Evolutionary conservation across 2,329 filamentous ascomycete genomes (phyloP), one percentile per base, ranked within the genome.

Genomic region (Epichloe bromicola): DNA sequence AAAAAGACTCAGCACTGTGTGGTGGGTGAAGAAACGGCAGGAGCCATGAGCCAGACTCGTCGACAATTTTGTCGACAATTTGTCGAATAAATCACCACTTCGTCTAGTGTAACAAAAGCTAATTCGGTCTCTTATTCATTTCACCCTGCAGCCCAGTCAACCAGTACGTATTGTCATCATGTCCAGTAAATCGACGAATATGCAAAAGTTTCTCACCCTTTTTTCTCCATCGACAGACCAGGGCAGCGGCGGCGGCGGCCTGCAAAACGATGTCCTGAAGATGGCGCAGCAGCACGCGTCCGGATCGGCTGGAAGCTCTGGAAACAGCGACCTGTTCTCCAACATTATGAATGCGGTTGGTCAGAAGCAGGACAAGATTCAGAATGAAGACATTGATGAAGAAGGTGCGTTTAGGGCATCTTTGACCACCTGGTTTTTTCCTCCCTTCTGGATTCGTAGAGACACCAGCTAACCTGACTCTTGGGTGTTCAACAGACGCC

Each of bases 311-410:
- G 73, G 74, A 51, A 63, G 61, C 36, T 73, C 70, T 23, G 74
- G 74, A 46, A 68, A 70, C 59, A 61, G 61, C 59, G 67, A 70
- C 59, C 62, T 80, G 52, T 80, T 80, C 60, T 69, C 70, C 52
- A 65, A 55, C 58, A 65, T 80, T 52, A 64, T 79, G 34, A 67
- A 69, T 49, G 60, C 68, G 41, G 65, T 80, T 45, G 65, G 67
- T 17, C 66, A 75, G 65, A 75, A 74, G 62, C 75, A 77, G 69
- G 58, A 64, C 52, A 63, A 68, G 51, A 61, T 79, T 23, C 67
- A 67, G n/a, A 59, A 70, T 37, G 70, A 76, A 51, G 73, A 79
- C 49, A 59, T 70, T 42, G 68, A 71, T 34, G 76, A 80, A 59
- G 67, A 76, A 19, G 72, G 75, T 74, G 52, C 39, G 68, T 49